Evolutionary conservation across 2,329 filamentous ascomycete genomes (phyloP), one percentile per base, ranked within the genome.

Genomic region (Dothideomycetes sp.): DNA sequence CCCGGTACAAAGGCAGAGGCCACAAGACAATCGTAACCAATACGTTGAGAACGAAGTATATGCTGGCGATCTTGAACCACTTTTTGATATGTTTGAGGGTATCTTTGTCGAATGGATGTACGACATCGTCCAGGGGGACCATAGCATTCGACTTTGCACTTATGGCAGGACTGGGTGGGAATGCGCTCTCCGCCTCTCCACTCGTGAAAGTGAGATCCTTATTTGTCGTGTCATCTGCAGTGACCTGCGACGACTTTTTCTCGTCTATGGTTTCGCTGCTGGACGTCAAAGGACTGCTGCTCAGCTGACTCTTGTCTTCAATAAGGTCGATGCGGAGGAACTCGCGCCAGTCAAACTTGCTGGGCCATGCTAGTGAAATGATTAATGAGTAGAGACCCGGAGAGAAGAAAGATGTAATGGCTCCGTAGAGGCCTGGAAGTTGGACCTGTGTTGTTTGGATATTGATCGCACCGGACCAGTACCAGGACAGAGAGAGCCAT

Each of bases 1-100:
- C 53, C 2, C 67, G 61, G 45, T 72, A 71, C 4, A 72, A 54
- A 16, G 68, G 67, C 52, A 72, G 55, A 0, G 67, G 68, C 69
- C 67, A 72, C 1, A 61, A 46, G 9, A 72, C 47, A 18, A 69
- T 62, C 0, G 68, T 71, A 8, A 66, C 51, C 5, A 69, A 47
- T 2, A 71, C 58, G 35, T 68, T 58, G 24, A 62, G 51, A 1
- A 64, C 48, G 35, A 63, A 65, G 14, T 62, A 59, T 1, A 56
- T 45, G 49, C 60, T 60, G 0, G 66, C 63, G 39, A 66, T 61
- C 3, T 51, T 54, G 3, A 44, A 34, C 48, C 43, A 48, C 27
- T 47, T 49, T 37, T 47, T 51, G 15, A 53, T 47, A 7, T 55
- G 54, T 15, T 41, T 42, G 11, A 52, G 45, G 4, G 49, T 53